phyloP scores from a whole-genome alignment of 192 early-diverging fungal species.

The Endogone sp. region DNA sequence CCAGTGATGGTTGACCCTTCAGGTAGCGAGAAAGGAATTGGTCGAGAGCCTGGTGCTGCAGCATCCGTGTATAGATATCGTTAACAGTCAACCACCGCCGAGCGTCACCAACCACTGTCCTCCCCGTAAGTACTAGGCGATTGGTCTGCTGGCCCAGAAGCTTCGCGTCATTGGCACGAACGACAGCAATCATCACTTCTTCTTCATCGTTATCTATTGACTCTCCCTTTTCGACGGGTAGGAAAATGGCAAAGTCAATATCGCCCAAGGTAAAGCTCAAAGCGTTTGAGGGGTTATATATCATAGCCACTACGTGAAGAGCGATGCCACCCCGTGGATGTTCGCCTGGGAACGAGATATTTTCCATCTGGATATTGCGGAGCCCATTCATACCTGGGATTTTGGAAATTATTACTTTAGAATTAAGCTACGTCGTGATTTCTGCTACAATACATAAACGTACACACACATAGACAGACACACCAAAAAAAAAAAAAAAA shows the following conservation, averaged over 20 bases:
- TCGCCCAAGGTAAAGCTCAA: slow-evolving; percentile 26
- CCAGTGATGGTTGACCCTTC: slow-evolving; percentile 15
- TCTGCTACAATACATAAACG: no score
- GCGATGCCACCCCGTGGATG: slow-evolving; percentile 27
- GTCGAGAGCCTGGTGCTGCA: not conserved
- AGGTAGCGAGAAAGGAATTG: slow-evolving; percentile 22
- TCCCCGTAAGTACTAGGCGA: no score
- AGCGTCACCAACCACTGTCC: slow-evolving; percentile 4
- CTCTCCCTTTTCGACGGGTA: slow-evolving; percentile 6
- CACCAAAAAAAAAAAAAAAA: no score
- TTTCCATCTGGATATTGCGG: slow-evolving; percentile 18
- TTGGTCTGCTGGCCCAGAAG: slow-evolving; percentile 11
- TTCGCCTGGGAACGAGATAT: slow-evolving; percentile 18
- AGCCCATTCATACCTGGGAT: slow-evolving; percentile 31
- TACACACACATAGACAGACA: no score
- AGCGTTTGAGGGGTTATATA: slow-evolving; percentile 29
- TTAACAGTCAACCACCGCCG: no score
- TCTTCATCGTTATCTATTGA: not conserved
- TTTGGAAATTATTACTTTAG: not conserved
- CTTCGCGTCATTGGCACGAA: slow-evolving; percentile 15
- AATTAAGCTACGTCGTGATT: no score
- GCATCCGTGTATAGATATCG: not conserved
- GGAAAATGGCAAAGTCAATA: slow-evolving; percentile 32
- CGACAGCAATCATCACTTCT: slow-evolving; percentile 26
- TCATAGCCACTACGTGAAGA: slow-evolving; percentile 13